These are phyloP conservation scores for Lactarius pseudohatsudake DNA, from an alignment of 768 basidiomycete species.

Conservation along the genomic window DNA sequence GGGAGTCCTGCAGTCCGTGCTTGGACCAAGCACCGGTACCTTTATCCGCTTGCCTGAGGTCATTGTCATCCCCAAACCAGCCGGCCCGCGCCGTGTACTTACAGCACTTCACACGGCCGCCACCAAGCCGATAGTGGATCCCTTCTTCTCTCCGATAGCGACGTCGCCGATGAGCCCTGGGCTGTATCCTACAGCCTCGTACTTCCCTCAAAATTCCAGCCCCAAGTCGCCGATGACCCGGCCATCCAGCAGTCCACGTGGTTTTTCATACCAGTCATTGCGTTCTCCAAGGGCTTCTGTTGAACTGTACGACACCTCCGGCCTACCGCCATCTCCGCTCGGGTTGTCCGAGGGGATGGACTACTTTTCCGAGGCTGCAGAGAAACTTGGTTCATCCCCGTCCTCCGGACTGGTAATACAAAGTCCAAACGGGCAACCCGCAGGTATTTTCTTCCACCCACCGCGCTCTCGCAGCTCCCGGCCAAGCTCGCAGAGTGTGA, in stretches of 20 bases:
- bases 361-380: constrained; percentile 68
- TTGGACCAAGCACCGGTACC: constrained; percentile 47
- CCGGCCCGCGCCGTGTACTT: constrained; percentile 89
- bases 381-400: constrained; percentile 70
- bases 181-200: constrained; percentile 47
- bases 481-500: constrained; percentile 18
- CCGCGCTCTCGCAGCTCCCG: constrained; percentile 39
- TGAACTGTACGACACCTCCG: constrained; percentile 38
- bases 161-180: constrained; percentile 86
- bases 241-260: constrained; percentile 49
- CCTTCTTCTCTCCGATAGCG: constrained; percentile 92
- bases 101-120: constrained; percentile 91
- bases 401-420: constrained; percentile 89
- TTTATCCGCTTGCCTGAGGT: constrained; percentile 71
- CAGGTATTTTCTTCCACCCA: constrained; percentile 94
- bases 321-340: constrained; percentile 67
- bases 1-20: constrained; percentile 74
- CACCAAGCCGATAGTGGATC: constrained; percentile 83
- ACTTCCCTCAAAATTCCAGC: constrained; percentile 36
- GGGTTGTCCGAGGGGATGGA: constrained; percentile 71
- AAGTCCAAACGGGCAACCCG: constrained; percentile 88
- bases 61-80: constrained; percentile 96
- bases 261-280: constrained; percentile 62
- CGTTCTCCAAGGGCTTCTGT: constrained; percentile 49
- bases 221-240: constrained; percentile 48